Percentiles rank a stretch among this genome's conserved stretches.
phyloP scores from a whole-genome alignment of 1,139 yeast genomes.

The Sugiyamaella novakii region DNA sequence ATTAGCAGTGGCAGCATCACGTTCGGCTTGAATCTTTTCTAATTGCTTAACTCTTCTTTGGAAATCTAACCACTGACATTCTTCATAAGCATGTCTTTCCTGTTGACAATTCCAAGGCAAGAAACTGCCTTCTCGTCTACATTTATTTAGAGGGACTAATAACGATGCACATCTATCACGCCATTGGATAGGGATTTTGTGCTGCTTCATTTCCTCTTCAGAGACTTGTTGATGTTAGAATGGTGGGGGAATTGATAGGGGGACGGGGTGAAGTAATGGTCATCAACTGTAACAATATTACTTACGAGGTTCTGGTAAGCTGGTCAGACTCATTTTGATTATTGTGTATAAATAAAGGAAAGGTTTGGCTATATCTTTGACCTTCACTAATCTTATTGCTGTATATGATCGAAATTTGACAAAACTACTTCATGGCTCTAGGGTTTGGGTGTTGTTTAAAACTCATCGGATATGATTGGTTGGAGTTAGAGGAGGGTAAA shows the following conservation, averaged over 20 bases:
- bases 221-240: constrained; percentile 50
- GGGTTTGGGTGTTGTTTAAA: no score
- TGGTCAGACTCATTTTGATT: constrained; percentile 23
- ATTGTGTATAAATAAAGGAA: neutral
- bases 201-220: constrained; percentile 81
- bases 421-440: constrained; percentile 11
- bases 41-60: constrained; percentile 78
- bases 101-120: constrained; percentile 74
- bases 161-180: constrained; percentile 86
- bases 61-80: constrained; percentile 82
- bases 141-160: constrained; percentile 64
- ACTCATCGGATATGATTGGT: no score
- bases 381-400: neutral
- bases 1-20: constrained; percentile 16
- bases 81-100: constrained; percentile 83
- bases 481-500: no score
- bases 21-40: constrained; percentile 54
- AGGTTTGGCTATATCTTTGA: neutral
- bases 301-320: constrained; percentile 32
- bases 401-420: constrained; percentile 1
- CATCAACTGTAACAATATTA: neutral
- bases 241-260: neutral
- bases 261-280: neutral
- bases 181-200: constrained; percentile 78
- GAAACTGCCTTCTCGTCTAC: constrained; percentile 56